phyloP scores from a whole-genome alignment of 2,329 filamentous ascomycete genomes.

The Hyphodiscus sp. region DNA sequence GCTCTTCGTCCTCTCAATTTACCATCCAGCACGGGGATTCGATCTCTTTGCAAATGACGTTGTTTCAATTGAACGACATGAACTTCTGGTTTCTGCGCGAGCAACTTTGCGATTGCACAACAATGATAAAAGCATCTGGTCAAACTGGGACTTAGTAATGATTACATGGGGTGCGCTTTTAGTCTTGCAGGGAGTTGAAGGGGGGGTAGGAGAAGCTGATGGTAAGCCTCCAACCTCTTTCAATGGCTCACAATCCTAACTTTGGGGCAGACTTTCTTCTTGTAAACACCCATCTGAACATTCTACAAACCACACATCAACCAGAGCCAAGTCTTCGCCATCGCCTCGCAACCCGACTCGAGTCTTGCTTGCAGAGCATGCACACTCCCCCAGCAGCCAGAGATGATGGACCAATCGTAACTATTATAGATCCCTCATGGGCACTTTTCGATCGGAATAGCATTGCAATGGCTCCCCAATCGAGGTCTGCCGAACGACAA shows the following conservation, averaged over 20 bases:
- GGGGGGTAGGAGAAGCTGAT: conserved; percentile 34
- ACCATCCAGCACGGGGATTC: conserved; percentile 36
- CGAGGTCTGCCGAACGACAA: not conserved
- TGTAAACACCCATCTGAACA: conserved; percentile 21
- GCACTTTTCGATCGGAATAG: conserved; percentile 20
- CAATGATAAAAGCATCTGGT: conserved; percentile 37
- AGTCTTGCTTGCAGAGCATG: conserved; percentile 19
- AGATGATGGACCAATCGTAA: not conserved
- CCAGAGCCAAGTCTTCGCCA: conserved; percentile 16
- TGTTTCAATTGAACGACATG: conserved; percentile 35
- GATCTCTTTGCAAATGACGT: conserved; percentile 34
- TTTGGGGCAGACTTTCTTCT: conserved; percentile 16
- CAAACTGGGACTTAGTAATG: conserved; percentile 39
- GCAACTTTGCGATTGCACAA: conserved; percentile 35
- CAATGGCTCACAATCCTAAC: not conserved
- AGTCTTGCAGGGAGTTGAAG: conserved; percentile 37
- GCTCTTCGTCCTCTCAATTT: conserved; percentile 37
- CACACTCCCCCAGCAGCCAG: conserved; percentile 16
- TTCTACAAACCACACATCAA: conserved; percentile 17
- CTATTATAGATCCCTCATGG: conserved; percentile 8
- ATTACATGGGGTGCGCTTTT: conserved; percentile 40
- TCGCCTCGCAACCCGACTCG: conserved; percentile 17
- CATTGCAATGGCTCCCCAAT: not conserved
- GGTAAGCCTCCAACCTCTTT: conserved; percentile 20
- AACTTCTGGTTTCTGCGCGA: conserved; percentile 36